phyloP scores from a whole-genome alignment of 345 rosid genomes.

The Moricandia arvensis region DNA sequence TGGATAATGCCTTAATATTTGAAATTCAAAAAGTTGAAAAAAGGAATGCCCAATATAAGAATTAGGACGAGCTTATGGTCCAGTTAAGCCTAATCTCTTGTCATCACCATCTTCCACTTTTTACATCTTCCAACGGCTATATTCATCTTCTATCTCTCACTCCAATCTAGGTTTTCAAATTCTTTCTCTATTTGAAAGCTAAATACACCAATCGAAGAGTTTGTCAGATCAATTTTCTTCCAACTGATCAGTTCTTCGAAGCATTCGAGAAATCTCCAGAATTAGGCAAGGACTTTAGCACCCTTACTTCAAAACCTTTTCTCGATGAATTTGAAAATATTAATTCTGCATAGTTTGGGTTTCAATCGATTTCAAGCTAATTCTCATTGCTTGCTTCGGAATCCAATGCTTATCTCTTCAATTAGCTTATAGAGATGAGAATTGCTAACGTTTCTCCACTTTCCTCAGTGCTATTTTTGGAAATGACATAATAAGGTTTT shows the following conservation, averaged over 20 bases:
- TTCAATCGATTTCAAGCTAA: conserved; percentile 6
- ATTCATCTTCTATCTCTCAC: conserved; percentile 2
- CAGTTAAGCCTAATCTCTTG: conserved; percentile 1
- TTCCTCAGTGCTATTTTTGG: not conserved
- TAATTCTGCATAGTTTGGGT: not conserved
- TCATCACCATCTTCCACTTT: conserved; percentile 25
- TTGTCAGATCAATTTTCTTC: conserved; percentile 18
- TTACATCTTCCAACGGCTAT: conserved; percentile 42
- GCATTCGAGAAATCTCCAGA: conserved; percentile 9
- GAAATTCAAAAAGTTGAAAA: conserved; percentile 42
- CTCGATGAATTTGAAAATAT: not conserved
- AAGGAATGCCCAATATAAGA: not conserved
- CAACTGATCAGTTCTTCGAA: conserved; percentile 19
- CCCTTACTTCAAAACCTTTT: not conserved
- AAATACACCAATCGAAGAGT: not conserved
- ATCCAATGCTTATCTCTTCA: not conserved
- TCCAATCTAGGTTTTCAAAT: conserved; percentile 3
- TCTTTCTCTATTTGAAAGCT: not conserved
- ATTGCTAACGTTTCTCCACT: not conserved
- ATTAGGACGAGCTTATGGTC: not conserved
- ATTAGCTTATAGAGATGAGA: not conserved
- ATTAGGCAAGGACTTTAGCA: conserved; percentile 17
- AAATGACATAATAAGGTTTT: not conserved
- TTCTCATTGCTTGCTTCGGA: not conserved
- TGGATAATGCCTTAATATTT: conserved; percentile 24